These are phyloP conservation scores for Solanum hybrid DNA, from an alignment of 305 asterid species.

Conservation along the genomic window DNA sequence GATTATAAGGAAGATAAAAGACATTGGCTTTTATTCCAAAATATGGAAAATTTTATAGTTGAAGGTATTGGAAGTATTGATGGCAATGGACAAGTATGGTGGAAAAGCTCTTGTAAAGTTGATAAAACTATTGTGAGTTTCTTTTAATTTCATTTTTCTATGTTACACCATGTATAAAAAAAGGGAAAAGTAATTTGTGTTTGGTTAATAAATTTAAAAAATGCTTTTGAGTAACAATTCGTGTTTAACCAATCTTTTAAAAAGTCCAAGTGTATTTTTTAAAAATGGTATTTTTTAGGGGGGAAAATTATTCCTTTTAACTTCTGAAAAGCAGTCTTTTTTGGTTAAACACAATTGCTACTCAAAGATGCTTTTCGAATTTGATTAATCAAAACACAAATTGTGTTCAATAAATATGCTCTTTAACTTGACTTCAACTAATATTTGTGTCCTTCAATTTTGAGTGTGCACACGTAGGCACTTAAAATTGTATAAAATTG, in stretches of 20 bases:
- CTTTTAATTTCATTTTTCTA: neutral
- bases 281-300: too few species aligned
- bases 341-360: neutral
- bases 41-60: constrained; percentile 38
- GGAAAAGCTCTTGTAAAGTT: constrained; percentile 72
- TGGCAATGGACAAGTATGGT: constrained; percentile 88
- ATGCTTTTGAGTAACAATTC: neutral
- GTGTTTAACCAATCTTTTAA: too few species aligned
- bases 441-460: too few species aligned
- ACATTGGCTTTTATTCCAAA: constrained; percentile 61
- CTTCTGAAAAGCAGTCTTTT: too few species aligned
- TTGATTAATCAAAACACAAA: neutral
- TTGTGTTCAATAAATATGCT: too few species aligned
- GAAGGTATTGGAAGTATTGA: constrained; percentile 73
- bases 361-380: neutral
- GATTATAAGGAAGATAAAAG: constrained; percentile 39
- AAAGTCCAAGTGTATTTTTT: too few species aligned
- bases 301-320: too few species aligned
- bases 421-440: too few species aligned
- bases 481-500: too few species aligned
- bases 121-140: constrained; percentile 43
- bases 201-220: too few species aligned
- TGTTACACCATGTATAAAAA: neutral
- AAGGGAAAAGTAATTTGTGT: too few species aligned
- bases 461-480: too few species aligned